Evolutionary conservation across 345 rosid genomes (phyloP).

Genomic region (Pistacia integerrima): DNA sequence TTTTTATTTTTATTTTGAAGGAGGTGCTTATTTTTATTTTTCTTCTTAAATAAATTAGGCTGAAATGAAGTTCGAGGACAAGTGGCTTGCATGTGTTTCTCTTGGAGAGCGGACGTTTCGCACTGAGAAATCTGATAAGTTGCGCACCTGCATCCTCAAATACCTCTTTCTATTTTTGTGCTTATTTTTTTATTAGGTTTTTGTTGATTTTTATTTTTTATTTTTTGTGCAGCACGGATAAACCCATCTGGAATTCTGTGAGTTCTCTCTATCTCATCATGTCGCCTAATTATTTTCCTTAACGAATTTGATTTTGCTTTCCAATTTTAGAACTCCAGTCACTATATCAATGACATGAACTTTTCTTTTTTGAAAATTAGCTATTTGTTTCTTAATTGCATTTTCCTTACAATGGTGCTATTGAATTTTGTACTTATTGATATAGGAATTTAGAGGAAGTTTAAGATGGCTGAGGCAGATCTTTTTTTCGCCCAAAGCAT

Average conservation of each 20-base stretch:
- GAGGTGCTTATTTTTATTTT: background rate
- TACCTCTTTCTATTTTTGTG: background rate
- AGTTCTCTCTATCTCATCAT: conserved; percentile 28
- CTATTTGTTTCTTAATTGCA: too few relatives aligned
- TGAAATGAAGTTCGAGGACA: conserved; percentile 80
- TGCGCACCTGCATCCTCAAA: conserved; percentile 14
- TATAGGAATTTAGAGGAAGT: too few relatives aligned
- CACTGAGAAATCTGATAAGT: conserved; percentile 72
- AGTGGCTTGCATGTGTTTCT: conserved; percentile 87
- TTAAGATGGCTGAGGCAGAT: too few relatives aligned
- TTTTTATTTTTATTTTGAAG: background rate
- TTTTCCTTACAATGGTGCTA: too few relatives aligned
- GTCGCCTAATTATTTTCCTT: too few relatives aligned
- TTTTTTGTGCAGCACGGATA: conserved; percentile 68
- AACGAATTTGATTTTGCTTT: background rate
- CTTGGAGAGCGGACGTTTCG: conserved; percentile 92
- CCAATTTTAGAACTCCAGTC: background rate
- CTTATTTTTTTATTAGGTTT: background rate
- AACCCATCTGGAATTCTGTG: conserved; percentile 87
- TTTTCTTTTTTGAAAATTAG: too few relatives aligned
- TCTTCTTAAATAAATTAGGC: conserved; percentile 40
- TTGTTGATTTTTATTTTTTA: conserved; percentile 2
- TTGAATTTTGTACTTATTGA: too few relatives aligned
- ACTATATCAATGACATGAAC: too few relatives aligned
- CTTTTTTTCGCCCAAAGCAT: too few relatives aligned